Evolutionary conservation across 129 eudicot species (phyloP).

Genomic region (Artemisia annua): DNA sequence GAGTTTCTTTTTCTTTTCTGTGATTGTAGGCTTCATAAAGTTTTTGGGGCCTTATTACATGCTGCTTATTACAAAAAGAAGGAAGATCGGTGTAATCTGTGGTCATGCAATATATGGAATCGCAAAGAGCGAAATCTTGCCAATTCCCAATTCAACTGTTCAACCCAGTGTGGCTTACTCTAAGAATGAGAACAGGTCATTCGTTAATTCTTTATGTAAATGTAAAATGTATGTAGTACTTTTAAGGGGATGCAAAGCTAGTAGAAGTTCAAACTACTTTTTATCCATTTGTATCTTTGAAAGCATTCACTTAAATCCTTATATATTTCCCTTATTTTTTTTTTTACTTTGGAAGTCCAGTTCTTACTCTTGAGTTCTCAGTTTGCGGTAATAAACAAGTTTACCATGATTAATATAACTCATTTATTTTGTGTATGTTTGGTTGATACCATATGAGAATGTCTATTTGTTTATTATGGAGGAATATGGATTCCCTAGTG

Average conservation of each 20-base stretch:
- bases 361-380: neutral
- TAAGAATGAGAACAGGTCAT: constrained; percentile 96
- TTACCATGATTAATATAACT: no score
- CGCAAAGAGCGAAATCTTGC: constrained; percentile 73
- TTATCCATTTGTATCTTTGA: constrained; percentile 44
- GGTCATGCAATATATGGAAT: constrained; percentile 86
- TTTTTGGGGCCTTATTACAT: constrained; percentile 97
- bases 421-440: no score
- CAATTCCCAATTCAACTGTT: constrained; percentile 70
- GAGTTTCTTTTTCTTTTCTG: constrained; percentile 8
- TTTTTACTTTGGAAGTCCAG: neutral
- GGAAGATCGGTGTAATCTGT: constrained; percentile 85
- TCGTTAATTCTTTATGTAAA: constrained; percentile 68
- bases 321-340: neutral
- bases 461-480: no score
- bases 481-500: no score
- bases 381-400: no score
- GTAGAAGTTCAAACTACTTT: constrained; percentile 36
- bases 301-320: neutral
- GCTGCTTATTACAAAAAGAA: constrained; percentile 85
- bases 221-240: constrained; percentile 45
- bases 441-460: no score
- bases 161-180: constrained; percentile 66
- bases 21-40: constrained; percentile 76
- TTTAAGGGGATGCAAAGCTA: constrained; percentile 32